A percentile compares a stretch with the other conserved stretches of the same genome.
Conservation (phyloP, 2,329 filamentous ascomycete genomes). For the Talaromyces islandicus region DNA sequence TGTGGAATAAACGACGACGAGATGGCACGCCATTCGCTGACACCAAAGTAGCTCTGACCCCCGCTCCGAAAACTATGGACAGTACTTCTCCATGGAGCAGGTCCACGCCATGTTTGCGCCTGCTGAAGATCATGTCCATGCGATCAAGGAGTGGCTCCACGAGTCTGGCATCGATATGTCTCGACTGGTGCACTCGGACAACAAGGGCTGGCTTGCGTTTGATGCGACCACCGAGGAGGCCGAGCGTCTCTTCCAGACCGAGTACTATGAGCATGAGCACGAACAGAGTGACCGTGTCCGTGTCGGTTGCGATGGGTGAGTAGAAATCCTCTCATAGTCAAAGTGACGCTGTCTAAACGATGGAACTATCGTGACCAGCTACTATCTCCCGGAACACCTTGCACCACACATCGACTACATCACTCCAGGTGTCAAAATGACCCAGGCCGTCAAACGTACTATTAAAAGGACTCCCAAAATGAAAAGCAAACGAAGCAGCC, state of each 20-base stretch:
- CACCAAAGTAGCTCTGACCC: slow-evolving; percentile 5
- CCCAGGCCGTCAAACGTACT: slow-evolving; percentile 8
- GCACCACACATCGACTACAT: slow-evolving; percentile 9
- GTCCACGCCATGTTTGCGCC: slow-evolving; percentile 22
- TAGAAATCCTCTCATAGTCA: not conserved
- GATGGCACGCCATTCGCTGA: not conserved
- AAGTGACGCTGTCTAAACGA: not conserved
- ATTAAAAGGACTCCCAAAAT: not conserved
- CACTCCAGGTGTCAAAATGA: slow-evolving; percentile 8
- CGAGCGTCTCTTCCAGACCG: slow-evolving; percentile 20
- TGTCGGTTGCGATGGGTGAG: slow-evolving; percentile 10
- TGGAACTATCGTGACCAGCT: not conserved
- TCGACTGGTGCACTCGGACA: slow-evolving; percentile 24
- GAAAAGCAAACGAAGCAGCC: not conserved
- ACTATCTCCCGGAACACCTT: slow-evolving; percentile 10
- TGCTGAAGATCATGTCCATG: slow-evolving; percentile 16
- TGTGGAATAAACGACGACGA: not conserved
- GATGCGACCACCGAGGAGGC: slow-evolving; percentile 21
- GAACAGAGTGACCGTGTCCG: slow-evolving; percentile 13
- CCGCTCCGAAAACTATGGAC: slow-evolving; percentile 5
- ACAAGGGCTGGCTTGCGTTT: slow-evolving; percentile 27
- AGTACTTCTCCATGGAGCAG: slow-evolving; percentile 9
- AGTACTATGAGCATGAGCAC: slow-evolving; percentile 22
- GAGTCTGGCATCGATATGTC: slow-evolving; percentile 13
- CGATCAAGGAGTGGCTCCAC: slow-evolving; percentile 21